Evolutionary conservation across 2,329 filamentous ascomycete species (phyloP), one percentile per base, ranked within the genome.

Genomic region (Chaetomiaceae sp.): DNA sequence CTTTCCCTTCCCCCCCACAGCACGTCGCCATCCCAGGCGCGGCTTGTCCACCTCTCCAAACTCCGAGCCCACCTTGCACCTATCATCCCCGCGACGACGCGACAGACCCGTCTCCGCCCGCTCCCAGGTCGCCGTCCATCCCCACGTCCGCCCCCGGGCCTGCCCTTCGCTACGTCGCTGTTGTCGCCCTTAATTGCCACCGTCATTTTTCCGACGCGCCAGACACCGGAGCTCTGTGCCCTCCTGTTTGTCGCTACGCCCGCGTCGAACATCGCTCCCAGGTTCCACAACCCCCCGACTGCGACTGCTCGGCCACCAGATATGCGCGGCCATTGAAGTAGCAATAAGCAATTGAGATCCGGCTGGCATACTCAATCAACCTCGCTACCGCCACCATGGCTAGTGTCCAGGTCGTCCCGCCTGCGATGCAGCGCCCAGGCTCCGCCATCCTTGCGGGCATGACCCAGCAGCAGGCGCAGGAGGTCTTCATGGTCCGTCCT

Each of bases 381-480:
- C 62, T 56, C 54, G 57, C 55, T 51, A 58, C 61, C 61, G 61
- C 65, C 70, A 78, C 54, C 64, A 95, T 95, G 89, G 85, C 89
- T 68, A 91, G 87, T 57, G 83, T 90, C 64, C 88, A 93, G 73
- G 72, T 82, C n/a, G n/a, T n/a, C 63, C 77, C 83, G 58, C 81
- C 85, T 57, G 79, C 81, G 62, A 79, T 86, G 69, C 81, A 85
- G 68, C 78, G 85, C 66, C 79, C 80, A 57, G 81, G 79, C 61
- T 76, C 73, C 53, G 75, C 76, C 55, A 74, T 90, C 66, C 78
- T 83, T 49, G 73, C 77, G 31, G 83, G 83, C 66, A 75, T 90
- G 63, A 91, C 82, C 51, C 85, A 85, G 63, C 83, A 89, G 64
- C 83, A 89, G 66, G 79, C 90, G 37, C 86, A 91, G 69, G 86